These are phyloP conservation scores for Alternaria incomplexa DNA, from an alignment of 2,329 filamentous ascomycete species.

Conservation along the genomic window DNA sequence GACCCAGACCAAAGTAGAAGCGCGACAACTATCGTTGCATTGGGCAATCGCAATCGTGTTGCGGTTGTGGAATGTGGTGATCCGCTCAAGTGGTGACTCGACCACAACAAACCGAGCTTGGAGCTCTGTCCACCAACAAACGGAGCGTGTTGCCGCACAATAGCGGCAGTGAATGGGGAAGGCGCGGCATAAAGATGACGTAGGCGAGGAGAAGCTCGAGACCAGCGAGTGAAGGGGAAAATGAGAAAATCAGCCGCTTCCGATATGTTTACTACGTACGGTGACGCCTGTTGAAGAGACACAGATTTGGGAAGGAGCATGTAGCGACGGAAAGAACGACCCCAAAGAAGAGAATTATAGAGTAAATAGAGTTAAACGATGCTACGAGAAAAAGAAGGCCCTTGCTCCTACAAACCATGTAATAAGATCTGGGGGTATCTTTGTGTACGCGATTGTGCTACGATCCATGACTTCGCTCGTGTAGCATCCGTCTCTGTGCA, in stretches of 20 bases:
- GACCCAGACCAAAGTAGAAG: background rate
- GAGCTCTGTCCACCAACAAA: constrained; percentile 17
- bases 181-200: constrained; percentile 15
- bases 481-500: constrained; percentile 13
- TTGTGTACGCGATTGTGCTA: constrained; percentile 10
- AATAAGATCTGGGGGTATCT: constrained; percentile 22
- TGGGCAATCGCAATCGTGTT: background rate
- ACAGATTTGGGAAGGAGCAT: background rate
- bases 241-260: background rate
- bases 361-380: background rate
- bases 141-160: constrained; percentile 7
- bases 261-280: background rate
- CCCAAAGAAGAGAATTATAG: background rate
- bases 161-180: constrained; percentile 12
- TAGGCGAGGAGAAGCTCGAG: background rate
- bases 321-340: background rate
- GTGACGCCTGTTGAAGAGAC: background rate
- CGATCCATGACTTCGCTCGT: constrained; percentile 6
- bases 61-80: background rate
- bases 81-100: background rate
- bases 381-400: background rate
- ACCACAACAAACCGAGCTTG: background rate
- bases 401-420: constrained; percentile 9
- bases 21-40: background rate
- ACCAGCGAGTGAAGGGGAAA: background rate